Percentiles rank a stretch among this genome's conserved stretches.
These are phyloP conservation scores for Ascoidea rubescens DNA, from an alignment of 805 yeast species.

Conservation along the genomic window DNA sequence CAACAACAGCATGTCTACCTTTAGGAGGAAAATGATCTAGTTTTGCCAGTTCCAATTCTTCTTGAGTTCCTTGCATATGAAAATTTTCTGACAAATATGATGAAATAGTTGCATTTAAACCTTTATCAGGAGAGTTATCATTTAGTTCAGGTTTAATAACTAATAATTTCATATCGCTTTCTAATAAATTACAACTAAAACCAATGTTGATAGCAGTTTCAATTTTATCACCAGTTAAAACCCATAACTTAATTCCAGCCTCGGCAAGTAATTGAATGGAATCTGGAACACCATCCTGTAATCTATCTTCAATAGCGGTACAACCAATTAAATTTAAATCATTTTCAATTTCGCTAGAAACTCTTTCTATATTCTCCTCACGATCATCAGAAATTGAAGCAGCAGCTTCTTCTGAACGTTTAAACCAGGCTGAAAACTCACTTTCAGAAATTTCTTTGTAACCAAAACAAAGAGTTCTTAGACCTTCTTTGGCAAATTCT, in stretches of 20 bases:
- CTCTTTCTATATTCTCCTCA: slow-evolving; percentile 38
- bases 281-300: slow-evolving; percentile 69
- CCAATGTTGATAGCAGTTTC: slow-evolving; percentile 82
- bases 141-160: slow-evolving; percentile 31
- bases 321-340: slow-evolving; percentile 52
- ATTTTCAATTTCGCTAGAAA: slow-evolving; percentile 46
- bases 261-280: slow-evolving; percentile 49
- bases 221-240: slow-evolving; percentile 68
- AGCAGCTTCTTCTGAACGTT: slow-evolving; percentile 42
- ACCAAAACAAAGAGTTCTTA: slow-evolving; percentile 65
- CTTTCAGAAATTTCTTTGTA: slow-evolving; percentile 31
- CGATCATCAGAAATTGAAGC: slow-evolving; percentile 40
- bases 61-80: slow-evolving; percentile 26
- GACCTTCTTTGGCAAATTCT: slow-evolving; percentile 62
- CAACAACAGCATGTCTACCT: slow-evolving; percentile 41
- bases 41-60: slow-evolving; percentile 34
- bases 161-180: slow-evolving; percentile 53
- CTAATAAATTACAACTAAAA: slow-evolving; percentile 59
- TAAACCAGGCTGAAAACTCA: slow-evolving; percentile 40
- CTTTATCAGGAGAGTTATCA: slow-evolving; percentile 15
- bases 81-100: slow-evolving; percentile 35
- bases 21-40: slow-evolving; percentile 53
- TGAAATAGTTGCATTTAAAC: slow-evolving; percentile 21
- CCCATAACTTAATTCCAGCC: slow-evolving; percentile 78
- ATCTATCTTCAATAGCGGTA: slow-evolving; percentile 70